Conservation (phyloP, 768 basidiomycete genomes). For the Russula abietina region DNA sequence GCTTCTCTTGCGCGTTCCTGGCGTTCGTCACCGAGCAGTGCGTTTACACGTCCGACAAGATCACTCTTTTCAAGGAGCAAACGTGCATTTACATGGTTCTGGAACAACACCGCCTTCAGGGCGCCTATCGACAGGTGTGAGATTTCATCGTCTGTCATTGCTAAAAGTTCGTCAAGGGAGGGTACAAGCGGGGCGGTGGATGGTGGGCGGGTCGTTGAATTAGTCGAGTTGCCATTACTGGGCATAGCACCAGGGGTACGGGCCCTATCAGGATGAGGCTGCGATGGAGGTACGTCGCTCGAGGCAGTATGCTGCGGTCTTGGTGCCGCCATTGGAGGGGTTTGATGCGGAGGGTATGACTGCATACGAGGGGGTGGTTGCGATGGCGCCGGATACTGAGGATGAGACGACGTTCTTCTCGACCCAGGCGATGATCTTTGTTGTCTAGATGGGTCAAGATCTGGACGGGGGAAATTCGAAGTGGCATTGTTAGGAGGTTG, state of each 20-base stretch:
- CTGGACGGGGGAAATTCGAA: constrained; percentile 23
- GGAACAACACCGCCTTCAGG: constrained; percentile 75
- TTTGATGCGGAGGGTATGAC: constrained; percentile 23
- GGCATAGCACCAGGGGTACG: constrained; percentile 3
- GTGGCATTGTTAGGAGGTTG: constrained; percentile 22
- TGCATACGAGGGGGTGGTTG: constrained; percentile 21
- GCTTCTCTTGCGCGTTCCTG: constrained; percentile 46
- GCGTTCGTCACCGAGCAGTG: constrained; percentile 59
- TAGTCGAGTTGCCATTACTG: constrained; percentile 1
- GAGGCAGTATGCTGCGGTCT: constrained; percentile 3
- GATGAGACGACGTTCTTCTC: constrained; percentile 27
- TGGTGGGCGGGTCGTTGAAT: constrained; percentile 1
- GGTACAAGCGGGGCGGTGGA: constrained; percentile 35
- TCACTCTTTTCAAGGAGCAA: constrained; percentile 81
- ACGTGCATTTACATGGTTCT: constrained; percentile 65
- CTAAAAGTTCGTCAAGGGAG: constrained; percentile 61
- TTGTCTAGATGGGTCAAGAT: constrained; percentile 29
- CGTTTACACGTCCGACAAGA: constrained; percentile 63
- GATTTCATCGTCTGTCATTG: constrained; percentile 53
- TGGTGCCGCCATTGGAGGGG: constrained; percentile 15
- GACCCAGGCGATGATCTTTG: constrained; percentile 23
- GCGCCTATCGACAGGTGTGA: constrained; percentile 55
- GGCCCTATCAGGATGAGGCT: constrained; percentile 4
- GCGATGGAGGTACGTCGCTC: not conserved
- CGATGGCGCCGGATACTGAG: constrained; percentile 27